These are phyloP conservation scores for Talaromyces piceae DNA, from an alignment of 2,329 filamentous ascomycete genomes.

Conservation along the genomic window DNA sequence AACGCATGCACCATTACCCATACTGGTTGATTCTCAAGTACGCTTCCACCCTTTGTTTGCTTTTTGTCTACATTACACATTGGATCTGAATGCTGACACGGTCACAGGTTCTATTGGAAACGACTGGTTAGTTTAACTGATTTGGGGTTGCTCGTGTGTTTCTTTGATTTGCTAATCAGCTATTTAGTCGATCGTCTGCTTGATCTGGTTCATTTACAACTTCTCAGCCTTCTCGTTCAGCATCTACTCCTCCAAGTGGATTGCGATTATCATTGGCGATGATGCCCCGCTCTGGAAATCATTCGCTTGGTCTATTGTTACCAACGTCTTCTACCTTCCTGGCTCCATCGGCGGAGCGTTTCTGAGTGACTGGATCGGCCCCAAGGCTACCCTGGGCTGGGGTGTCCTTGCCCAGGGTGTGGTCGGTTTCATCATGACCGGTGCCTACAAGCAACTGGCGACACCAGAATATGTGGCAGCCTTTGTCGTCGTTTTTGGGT, in stretches of 20 bases:
- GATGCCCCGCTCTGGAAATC: constrained; percentile 61
- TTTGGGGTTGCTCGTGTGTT: not conserved
- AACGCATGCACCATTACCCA: constrained; percentile 60
- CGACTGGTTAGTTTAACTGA: constrained; percentile 45
- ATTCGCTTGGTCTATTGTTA: constrained; percentile 82
- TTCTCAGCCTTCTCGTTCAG: constrained; percentile 80
- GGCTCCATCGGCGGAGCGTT: constrained; percentile 73
- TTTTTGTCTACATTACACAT: constrained; percentile 35
- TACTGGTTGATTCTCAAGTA: constrained; percentile 44
- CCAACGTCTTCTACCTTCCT: constrained; percentile 84
- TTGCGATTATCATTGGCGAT: constrained; percentile 53
- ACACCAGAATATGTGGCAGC: constrained; percentile 59
- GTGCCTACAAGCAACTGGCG: constrained; percentile 63
- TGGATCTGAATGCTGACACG: constrained; percentile 23
- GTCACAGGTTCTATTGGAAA: constrained; percentile 62
- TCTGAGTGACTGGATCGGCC: constrained; percentile 69
- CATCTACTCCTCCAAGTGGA: constrained; percentile 66
- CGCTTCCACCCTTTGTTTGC: constrained; percentile 10
- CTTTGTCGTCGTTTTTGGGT: constrained; percentile 71
- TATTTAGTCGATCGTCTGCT: constrained; percentile 49
- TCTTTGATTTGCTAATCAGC: not conserved
- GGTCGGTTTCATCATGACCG: constrained; percentile 85
- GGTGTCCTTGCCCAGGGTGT: constrained; percentile 67
- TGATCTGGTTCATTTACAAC: constrained; percentile 84
- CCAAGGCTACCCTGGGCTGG: constrained; percentile 62